Evolutionary conservation across 2,329 filamentous ascomycete genomes (phyloP).

Genomic region (Ophiostoma sp.): DNA sequence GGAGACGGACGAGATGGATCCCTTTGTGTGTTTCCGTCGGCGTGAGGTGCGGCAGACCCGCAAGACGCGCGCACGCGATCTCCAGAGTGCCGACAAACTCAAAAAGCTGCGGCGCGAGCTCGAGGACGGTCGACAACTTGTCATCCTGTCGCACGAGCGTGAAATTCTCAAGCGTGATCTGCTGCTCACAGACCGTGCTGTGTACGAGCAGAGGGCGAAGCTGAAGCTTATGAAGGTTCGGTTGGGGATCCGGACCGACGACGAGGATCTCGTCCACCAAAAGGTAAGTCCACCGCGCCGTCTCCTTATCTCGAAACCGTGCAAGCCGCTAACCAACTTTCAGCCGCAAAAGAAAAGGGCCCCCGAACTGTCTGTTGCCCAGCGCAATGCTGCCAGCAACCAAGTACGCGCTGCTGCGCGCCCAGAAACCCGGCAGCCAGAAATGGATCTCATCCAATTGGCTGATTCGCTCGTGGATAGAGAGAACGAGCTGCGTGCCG

Average conservation of each 20-base stretch:
- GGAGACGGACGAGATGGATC: slow-evolving; percentile 92
- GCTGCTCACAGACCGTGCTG: slow-evolving; percentile 69
- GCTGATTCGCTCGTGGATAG: slow-evolving; percentile 78
- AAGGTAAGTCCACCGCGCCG: slow-evolving; percentile 60
- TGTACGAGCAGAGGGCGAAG: slow-evolving; percentile 80
- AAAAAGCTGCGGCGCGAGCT: slow-evolving; percentile 88
- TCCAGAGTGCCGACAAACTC: slow-evolving; percentile 90
- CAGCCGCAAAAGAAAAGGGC: slow-evolving; percentile 72
- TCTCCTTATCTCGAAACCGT: not conserved
- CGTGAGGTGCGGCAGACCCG: slow-evolving; percentile 91
- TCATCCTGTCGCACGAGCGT: slow-evolving; percentile 74
- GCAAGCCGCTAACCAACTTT: slow-evolving; percentile 33
- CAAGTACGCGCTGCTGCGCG: slow-evolving; percentile 70
- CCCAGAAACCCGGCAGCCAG: slow-evolving; percentile 66
- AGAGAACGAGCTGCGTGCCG: slow-evolving; percentile 74
- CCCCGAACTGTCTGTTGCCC: slow-evolving; percentile 59
- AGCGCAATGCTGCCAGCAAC: slow-evolving; percentile 58
- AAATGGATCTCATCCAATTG: slow-evolving; percentile 76
- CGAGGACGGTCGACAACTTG: slow-evolving; percentile 80
- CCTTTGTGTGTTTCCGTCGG: slow-evolving; percentile 96
- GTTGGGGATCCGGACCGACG: slow-evolving; percentile 85
- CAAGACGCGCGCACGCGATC: slow-evolving; percentile 91
- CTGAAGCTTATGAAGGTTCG: slow-evolving; percentile 88
- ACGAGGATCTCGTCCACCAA: slow-evolving; percentile 92
- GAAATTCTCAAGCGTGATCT: slow-evolving; percentile 78